A percentile compares a stretch with the other conserved stretches of the same genome.
Evolutionary conservation across 805 yeast genomes (phyloP).

Genomic region (Millerozyma acaciae): DNA sequence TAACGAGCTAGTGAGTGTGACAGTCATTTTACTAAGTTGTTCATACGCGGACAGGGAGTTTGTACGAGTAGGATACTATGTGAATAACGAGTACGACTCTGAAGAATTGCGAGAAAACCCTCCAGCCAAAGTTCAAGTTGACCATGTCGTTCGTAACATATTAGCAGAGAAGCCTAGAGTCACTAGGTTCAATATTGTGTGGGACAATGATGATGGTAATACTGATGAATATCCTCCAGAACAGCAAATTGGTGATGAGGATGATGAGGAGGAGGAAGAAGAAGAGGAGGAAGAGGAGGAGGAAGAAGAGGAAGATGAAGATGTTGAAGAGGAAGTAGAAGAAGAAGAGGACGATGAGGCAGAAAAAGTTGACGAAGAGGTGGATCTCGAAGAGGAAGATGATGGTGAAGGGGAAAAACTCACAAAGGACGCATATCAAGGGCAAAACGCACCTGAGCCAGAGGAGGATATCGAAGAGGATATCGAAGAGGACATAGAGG

Average conservation of each 20-base stretch:
- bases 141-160: conserved; percentile 89
- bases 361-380: conserved; percentile 39
- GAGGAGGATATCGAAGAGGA: conserved; percentile 21
- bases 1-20: conserved; percentile 88
- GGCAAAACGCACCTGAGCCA: conserved; percentile 16
- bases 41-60: conserved; percentile 91
- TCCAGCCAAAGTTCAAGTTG: conserved; percentile 89
- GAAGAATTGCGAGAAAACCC: conserved; percentile 93
- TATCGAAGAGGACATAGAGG: conserved; percentile 13
- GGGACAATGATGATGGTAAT: conserved; percentile 76
- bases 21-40: conserved; percentile 89
- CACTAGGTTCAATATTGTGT: conserved; percentile 91
- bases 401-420: conserved; percentile 26
- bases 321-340: conserved; percentile 45
- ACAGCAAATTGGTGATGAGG: conserved; percentile 62
- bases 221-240: conserved; percentile 76
- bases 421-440: no score
- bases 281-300: conserved; percentile 59
- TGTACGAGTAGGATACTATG: conserved; percentile 96
- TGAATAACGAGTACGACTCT: conserved; percentile 91
- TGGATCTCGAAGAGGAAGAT: conserved; percentile 36
- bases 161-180: conserved; percentile 97
- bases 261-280: conserved; percentile 50
- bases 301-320: conserved; percentile 46
- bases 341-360: conserved; percentile 43